Conservation (phyloP, 2,329 filamentous ascomycete species). For the Calonectria crousiana region DNA sequence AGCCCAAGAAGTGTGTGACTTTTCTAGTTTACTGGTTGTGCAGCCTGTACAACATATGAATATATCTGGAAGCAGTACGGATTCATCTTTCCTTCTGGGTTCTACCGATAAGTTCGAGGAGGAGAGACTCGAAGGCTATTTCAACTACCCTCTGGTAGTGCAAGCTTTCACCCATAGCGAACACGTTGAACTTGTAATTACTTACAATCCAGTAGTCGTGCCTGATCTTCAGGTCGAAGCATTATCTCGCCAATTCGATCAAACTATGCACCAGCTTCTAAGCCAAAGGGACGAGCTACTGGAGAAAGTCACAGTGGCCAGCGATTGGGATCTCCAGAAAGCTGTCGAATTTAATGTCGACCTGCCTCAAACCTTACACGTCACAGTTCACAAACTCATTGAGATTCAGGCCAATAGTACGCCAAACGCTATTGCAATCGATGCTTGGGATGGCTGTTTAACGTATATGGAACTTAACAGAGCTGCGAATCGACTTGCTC, state of each 20-base stretch:
- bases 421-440: constrained; percentile 3
- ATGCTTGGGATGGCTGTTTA: constrained; percentile 36
- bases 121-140: constrained; percentile 27
- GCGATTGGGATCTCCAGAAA: background rate
- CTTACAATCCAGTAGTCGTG: constrained; percentile 17
- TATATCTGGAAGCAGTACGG: background rate
- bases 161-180: background rate
- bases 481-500: constrained; percentile 17
- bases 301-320: background rate
- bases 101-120: background rate
- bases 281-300: background rate
- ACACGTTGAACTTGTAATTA: constrained; percentile 34
- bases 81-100: background rate
- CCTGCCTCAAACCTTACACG: background rate
- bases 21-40: constrained; percentile 22
- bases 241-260: background rate
- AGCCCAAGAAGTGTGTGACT: background rate
- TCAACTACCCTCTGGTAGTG: constrained; percentile 41
- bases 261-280: background rate
- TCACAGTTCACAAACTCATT: constrained; percentile 13
- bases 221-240: background rate
- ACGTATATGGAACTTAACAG: constrained; percentile 8
- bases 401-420: background rate
- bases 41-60: constrained; percentile 19
- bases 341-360: background rate